A percentile compares a stretch with the other conserved stretches of the same genome.
Conservation (phyloP, 495 filamentous ascomycete species). For the Penicillium riverlandense region DNA sequence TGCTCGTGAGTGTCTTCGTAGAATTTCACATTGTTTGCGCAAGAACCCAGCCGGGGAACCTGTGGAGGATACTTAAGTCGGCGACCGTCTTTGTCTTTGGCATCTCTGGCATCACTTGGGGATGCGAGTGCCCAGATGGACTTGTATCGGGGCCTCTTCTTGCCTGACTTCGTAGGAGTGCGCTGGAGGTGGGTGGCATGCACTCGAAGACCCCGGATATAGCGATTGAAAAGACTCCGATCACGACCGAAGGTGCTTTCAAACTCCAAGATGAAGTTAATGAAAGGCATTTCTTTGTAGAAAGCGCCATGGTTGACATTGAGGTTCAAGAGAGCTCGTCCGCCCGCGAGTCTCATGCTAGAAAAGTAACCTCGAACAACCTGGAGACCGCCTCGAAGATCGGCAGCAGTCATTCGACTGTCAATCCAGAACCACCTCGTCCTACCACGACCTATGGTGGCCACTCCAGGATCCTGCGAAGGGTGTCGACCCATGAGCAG, state of each 20-base stretch:
- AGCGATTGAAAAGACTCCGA: neutral
- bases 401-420: neutral
- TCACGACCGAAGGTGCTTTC: neutral
- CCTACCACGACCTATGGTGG: conserved; percentile 7
- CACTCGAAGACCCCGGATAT: conserved; percentile 7
- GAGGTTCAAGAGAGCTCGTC: conserved; percentile 39
- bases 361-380: conserved; percentile 42
- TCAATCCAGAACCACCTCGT: conserved; percentile 16
- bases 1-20: neutral
- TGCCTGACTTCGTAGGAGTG: neutral
- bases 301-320: conserved; percentile 40
- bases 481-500: conserved; percentile 20
- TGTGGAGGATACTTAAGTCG: neutral
- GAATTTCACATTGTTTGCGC: conserved; percentile 8
- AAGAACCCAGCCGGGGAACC: neutral
- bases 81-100: neutral
- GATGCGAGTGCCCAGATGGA: conserved; percentile 8
- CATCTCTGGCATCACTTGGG: conserved; percentile 1
- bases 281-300: conserved; percentile 23
- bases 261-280: conserved; percentile 14
- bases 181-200: conserved; percentile 1
- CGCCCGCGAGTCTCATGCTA: conserved; percentile 34
- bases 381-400: conserved; percentile 29
- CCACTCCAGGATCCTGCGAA: conserved; percentile 7
- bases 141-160: neutral